phyloP scores from a whole-genome alignment of 1,139 yeast species.

The Protomyces macrosporus region DNA sequence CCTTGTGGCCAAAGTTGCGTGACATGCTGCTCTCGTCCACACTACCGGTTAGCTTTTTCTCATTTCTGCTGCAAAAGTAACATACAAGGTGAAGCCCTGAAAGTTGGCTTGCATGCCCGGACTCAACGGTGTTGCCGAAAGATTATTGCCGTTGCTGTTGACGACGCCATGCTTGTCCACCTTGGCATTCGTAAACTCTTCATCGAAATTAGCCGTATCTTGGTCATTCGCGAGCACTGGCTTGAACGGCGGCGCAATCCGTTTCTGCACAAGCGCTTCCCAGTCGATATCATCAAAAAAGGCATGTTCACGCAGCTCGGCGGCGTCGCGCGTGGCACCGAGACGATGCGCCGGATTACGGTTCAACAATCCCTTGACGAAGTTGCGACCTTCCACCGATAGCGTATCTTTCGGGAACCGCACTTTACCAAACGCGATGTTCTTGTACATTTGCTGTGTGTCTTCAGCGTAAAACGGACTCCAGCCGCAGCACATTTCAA shows the following conservation, averaged over 20 bases:
- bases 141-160: slow-evolving; percentile 49
- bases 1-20: slow-evolving; percentile 15
- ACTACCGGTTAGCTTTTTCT: slow-evolving; percentile 3
- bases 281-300: slow-evolving; percentile 89
- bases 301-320: slow-evolving; percentile 84
- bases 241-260: slow-evolving; percentile 94
- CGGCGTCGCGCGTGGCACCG: slow-evolving; percentile 86
- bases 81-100: slow-evolving; percentile 50
- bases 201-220: slow-evolving; percentile 94
- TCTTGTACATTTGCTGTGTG: slow-evolving; percentile 96
- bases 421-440: slow-evolving; percentile 96
- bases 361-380: slow-evolving; percentile 88
- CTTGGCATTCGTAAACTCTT: slow-evolving; percentile 89
- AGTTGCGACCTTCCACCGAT: slow-evolving; percentile 85
- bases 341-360: slow-evolving; percentile 92
- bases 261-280: slow-evolving; percentile 69
- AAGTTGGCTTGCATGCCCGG: slow-evolving; percentile 95
- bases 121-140: slow-evolving; percentile 75
- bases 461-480: slow-evolving; percentile 98
- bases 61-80: not conserved
- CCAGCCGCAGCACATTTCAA: slow-evolving; percentile 99
- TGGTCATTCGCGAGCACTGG: slow-evolving; percentile 87
- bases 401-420: slow-evolving; percentile 92
- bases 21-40: slow-evolving; percentile 24
- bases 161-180: slow-evolving; percentile 50